Conservation (phyloP, 352 stramenopile species). For the Phytophthora citricola region DNA sequence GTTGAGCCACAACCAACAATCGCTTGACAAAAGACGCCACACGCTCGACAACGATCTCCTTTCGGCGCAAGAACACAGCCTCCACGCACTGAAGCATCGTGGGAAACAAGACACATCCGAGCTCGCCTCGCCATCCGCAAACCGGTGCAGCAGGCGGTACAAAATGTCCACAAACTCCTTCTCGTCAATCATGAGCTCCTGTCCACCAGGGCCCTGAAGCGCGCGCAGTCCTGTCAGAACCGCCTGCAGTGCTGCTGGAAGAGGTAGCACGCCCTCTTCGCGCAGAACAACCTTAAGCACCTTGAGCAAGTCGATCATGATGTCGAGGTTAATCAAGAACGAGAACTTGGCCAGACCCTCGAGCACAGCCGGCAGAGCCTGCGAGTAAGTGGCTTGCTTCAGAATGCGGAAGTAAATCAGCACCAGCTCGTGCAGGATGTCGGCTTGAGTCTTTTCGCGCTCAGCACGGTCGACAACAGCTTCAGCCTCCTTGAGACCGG, state of each 20-base stretch:
- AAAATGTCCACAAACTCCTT: conserved; percentile 97
- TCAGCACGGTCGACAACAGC: conserved; percentile 93
- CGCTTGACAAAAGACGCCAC: conserved; percentile 97
- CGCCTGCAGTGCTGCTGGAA: conserved; percentile 75
- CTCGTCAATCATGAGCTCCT: conserved; percentile 96
- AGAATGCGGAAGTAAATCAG: conserved; percentile 98
- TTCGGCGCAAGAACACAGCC: conserved; percentile 93
- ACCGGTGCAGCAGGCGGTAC: conserved; percentile 89
- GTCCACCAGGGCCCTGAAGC: conserved; percentile 91
- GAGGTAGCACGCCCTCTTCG: conserved; percentile 70
- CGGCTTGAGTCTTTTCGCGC: conserved; percentile 93
- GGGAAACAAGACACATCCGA: conserved; percentile 60
- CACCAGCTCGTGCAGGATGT: conserved; percentile 95
- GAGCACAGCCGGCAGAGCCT: conserved; percentile 92
- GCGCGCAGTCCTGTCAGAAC: conserved; percentile 94
- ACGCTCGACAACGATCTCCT: conserved; percentile 94
- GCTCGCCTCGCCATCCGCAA: conserved; percentile 65
- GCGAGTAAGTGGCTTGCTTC: conserved; percentile 90
- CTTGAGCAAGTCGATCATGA: conserved; percentile 96
- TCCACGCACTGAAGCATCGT: conserved; percentile 92
- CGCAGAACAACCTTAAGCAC: conserved; percentile 94
- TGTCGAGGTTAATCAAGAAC: conserved; percentile 98
- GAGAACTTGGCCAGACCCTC: conserved; percentile 95
- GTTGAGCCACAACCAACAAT: conserved; percentile 90
- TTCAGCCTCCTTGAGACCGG: conserved; percentile 95